Base-by-base conservation (phyloP, 768 basidiomycete species). In the Plicaturopsis crispa region DNA sequence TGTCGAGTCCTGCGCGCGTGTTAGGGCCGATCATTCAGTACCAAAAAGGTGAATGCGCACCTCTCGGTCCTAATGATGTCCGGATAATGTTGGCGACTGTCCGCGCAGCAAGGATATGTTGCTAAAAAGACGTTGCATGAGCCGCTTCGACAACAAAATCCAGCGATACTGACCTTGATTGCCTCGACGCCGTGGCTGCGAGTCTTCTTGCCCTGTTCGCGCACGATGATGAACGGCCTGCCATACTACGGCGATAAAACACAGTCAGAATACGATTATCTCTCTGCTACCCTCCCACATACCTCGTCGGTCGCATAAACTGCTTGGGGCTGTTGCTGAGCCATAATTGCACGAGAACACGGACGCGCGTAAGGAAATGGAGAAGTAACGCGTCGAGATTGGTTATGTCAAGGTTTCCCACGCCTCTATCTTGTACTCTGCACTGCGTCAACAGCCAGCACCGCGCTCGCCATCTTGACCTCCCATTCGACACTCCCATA, bases 211-310 rank as follows among this genome's bases (percentile, higher is more conserved):
- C 70, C 80, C 60, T 97, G 94, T 53, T 97, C 93, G 21, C 92
- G 76, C 41, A 98, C 72, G 65, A 98, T 94, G 57, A 97, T 94
- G 59, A 97, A 97, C n/a, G 92, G 94, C 30, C 93, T 71, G 32
- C 93, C 92, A 59, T 89, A 92, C 88, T 93, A 49, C 6, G 47
- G 26, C 8, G 8, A 14, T 14, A 8, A 28, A 5, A 17, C 3
- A 17, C 2, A 2, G 45, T 60, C 49, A 52, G 26, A 31, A 28
- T 20, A 24, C 23, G 2, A 34, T 35, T n/a, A n/a, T n/a, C n/a
- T n/a, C n/a, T n/a, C n/a, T n/a, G n/a, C n/a, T n/a, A n/a, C n/a
- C n/a, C n/a, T n/a, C n/a, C 13, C 3, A 1, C 50, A 38, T 48
- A 87, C 87, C 73, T 91, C 88, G 61, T 91, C 88, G 3, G 85